Conservation (phyloP, 1,284 basidiomycete species). For the Boletellus deceptivus region DNA sequence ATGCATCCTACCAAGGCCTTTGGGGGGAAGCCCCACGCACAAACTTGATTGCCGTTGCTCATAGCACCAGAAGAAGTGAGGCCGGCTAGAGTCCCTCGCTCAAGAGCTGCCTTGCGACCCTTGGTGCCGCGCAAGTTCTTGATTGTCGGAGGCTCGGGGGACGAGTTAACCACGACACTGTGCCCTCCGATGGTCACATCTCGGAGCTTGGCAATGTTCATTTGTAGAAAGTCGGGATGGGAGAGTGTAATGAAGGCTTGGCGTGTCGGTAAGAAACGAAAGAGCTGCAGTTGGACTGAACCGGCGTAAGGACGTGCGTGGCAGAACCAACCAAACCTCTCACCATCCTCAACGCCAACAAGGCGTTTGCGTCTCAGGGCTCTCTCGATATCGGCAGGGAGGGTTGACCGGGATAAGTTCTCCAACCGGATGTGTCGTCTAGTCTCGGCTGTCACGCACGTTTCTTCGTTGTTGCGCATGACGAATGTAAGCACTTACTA, state of each 20-base stretch:
- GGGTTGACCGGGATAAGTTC: conserved; percentile 50
- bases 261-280: conserved; percentile 56
- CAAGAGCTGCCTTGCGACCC: conserved; percentile 41
- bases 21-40: conserved; percentile 60
- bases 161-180: conserved; percentile 16
- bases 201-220: conserved; percentile 43
- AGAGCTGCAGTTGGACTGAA: conserved; percentile 61
- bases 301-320: conserved; percentile 8
- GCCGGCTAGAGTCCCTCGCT: conserved; percentile 36
- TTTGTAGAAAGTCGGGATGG: conserved; percentile 41
- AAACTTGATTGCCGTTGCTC: conserved; percentile 50
- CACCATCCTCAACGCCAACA: conserved; percentile 56
- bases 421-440: conserved; percentile 43
- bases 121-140: conserved; percentile 41
- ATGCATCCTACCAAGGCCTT: conserved; percentile 39
- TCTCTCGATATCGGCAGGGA: conserved; percentile 56
- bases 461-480: conserved; percentile 7
- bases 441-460: conserved; percentile 19
- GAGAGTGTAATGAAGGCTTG: conserved; percentile 54
- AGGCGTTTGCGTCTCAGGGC: conserved; percentile 45
- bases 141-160: conserved; percentile 20
- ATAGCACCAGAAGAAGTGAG: conserved; percentile 52
- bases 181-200: conserved; percentile 44
- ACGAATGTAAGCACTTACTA: conserved; percentile 17
- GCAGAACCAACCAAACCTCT: conserved; percentile 9